These are phyloP conservation scores for Ambrosiella xylebori DNA, from an alignment of 2,329 filamentous ascomycete genomes.

Conservation along the genomic window DNA sequence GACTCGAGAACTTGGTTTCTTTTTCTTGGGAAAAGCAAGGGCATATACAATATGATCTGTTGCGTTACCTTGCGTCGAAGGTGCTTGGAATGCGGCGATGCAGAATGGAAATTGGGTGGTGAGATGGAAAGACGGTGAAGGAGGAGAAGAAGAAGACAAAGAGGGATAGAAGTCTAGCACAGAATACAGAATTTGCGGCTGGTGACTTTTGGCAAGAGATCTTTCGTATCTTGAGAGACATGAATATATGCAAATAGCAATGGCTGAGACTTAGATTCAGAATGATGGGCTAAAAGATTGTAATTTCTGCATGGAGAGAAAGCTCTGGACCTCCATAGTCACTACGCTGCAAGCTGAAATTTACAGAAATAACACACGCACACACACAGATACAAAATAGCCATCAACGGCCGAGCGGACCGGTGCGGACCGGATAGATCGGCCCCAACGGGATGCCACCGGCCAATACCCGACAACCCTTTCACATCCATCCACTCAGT, in stretches of 20 bases:
- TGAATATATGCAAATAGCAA: too few species aligned
- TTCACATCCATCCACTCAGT: too few species aligned
- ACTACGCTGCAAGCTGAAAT: too few species aligned
- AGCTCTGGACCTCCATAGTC: too few species aligned
- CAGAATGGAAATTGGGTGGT: neutral
- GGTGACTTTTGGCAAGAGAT: too few species aligned
- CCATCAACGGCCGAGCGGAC: neutral
- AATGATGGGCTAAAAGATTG: too few species aligned
- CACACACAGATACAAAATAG: neutral
- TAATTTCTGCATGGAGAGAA: too few species aligned
- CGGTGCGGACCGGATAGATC: neutral
- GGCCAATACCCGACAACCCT: too few species aligned
- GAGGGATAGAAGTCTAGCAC: neutral
- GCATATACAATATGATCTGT: neutral
- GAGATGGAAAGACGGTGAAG: neutral
- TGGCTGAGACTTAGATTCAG: too few species aligned
- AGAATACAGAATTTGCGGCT: neutral
- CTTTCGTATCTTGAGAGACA: too few species aligned
- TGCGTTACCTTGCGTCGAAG: slow-evolving; percentile 2
- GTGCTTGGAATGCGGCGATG: neutral
- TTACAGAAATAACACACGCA: neutral
- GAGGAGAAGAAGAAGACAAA: neutral
- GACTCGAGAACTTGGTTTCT: too few species aligned
- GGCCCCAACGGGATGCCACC: neutral
- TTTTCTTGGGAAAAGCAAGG: neutral